A percentile compares a stretch with the other conserved stretches of the same genome.
These are phyloP conservation scores for Rubroboletus satanas DNA, from an alignment of 768 basidiomycete species.

Conservation along the genomic window DNA sequence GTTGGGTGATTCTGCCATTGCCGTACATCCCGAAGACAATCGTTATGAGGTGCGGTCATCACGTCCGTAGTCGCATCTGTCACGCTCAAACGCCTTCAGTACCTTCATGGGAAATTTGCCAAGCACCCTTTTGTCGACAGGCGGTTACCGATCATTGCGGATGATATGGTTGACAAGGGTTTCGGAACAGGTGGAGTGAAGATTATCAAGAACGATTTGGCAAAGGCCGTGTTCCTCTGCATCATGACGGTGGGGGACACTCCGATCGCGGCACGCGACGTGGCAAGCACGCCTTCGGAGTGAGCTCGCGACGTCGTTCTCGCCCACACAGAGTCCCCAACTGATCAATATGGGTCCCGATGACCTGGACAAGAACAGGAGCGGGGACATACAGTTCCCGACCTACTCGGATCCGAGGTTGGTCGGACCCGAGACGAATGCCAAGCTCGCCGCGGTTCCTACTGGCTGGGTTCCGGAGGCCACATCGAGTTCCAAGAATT, in stretches of 20 bases:
- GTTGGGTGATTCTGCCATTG: conserved; percentile 96
- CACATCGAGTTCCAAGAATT: neutral
- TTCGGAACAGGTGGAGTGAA: conserved; percentile 99
- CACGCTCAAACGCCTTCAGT: conserved; percentile 38
- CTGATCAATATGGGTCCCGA: neutral
- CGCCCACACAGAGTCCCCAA: neutral
- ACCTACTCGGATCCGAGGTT: neutral
- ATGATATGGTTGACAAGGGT: conserved; percentile 86
- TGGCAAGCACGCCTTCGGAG: conserved; percentile 15
- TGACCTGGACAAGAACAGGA: neutral
- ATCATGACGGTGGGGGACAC: conserved; percentile 9
- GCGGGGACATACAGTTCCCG: neutral
- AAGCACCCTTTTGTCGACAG: conserved; percentile 86
- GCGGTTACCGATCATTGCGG: conserved; percentile 82
- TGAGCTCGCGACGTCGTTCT: neutral
- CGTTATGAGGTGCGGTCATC: conserved; percentile 65
- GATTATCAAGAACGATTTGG: conserved; percentile 41
- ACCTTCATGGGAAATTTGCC: conserved; percentile 91
- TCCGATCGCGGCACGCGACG: conserved; percentile 8
- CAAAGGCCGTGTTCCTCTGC: conserved; percentile 7
- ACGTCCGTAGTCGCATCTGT: neutral
- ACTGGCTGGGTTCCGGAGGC: neutral
- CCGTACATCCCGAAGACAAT: conserved; percentile 90
- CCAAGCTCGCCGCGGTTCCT: neutral
- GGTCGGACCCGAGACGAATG: neutral